These are phyloP conservation scores for Gelatoporia subvermispora DNA, from an alignment of 768 basidiomycete genomes.

Conservation along the genomic window DNA sequence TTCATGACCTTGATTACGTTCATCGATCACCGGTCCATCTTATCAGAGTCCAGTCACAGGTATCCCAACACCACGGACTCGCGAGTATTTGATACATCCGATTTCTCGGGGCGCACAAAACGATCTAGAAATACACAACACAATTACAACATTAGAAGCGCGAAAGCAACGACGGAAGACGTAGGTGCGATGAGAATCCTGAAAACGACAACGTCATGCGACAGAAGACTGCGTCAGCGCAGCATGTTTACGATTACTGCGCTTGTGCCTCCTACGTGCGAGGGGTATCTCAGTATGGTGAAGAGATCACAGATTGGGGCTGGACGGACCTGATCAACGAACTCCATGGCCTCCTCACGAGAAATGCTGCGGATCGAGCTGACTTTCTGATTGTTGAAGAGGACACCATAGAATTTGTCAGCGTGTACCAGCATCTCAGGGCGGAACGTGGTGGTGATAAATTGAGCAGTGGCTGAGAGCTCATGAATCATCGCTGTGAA, in stretches of 20 bases:
- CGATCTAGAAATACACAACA: neutral
- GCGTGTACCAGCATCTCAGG: constrained; percentile 95
- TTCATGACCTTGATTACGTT: too few relatives aligned
- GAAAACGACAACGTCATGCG: neutral
- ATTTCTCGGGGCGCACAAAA: too few relatives aligned
- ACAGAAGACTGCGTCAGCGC: constrained; percentile 10
- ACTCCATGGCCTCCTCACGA: constrained; percentile 87
- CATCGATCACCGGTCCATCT: too few relatives aligned
- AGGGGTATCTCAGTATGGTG: neutral
- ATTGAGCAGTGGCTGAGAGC: constrained; percentile 82
- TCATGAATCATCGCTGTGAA: constrained; percentile 86
- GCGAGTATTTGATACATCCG: too few relatives aligned
- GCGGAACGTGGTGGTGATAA: constrained; percentile 97
- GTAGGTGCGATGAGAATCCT: too few relatives aligned
- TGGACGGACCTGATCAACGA: constrained; percentile 76
- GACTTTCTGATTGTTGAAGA: constrained; percentile 95
- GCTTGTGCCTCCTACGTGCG: constrained; percentile 41
- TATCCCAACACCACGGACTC: too few relatives aligned
- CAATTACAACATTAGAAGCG: neutral
- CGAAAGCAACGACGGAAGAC: neutral
- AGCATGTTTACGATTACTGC: constrained; percentile 26
- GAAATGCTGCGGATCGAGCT: constrained; percentile 85
- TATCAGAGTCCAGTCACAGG: too few relatives aligned
- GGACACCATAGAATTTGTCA: constrained; percentile 95
- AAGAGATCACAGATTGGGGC: neutral